A percentile compares a stretch with the other conserved stretches of the same genome.
Conservation (phyloP, 306 rosid species). For the Rosa multiflora region DNA sequence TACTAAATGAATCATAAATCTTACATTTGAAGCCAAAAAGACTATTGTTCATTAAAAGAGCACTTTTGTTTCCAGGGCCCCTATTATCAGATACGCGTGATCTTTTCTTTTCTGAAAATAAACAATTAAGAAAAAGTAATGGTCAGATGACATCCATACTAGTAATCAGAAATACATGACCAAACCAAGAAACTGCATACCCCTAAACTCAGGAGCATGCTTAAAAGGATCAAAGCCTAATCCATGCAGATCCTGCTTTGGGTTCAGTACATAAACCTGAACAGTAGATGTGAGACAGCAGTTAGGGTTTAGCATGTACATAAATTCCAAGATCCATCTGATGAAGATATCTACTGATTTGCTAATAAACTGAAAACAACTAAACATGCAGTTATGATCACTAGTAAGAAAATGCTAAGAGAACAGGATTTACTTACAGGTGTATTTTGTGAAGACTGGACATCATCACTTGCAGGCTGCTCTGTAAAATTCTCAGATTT, state of each 20-base stretch:
- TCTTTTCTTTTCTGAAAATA: slow-evolving; percentile 64
- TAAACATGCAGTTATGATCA: neutral
- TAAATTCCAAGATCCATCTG: neutral
- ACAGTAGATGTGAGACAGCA: slow-evolving; percentile 26
- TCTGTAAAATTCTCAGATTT: slow-evolving; percentile 37
- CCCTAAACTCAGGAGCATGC: slow-evolving; percentile 98
- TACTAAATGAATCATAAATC: slow-evolving; percentile 35
- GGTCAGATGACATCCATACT: slow-evolving; percentile 8
- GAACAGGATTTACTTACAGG: slow-evolving; percentile 53
- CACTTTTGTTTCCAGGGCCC: slow-evolving; percentile 46
- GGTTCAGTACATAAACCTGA: slow-evolving; percentile 72
- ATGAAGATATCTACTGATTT: neutral
- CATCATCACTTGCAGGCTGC: slow-evolving; percentile 49
- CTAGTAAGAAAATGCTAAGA: neutral
- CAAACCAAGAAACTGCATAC: slow-evolving; percentile 37
- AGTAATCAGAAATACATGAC: neutral
- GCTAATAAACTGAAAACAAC: neutral
- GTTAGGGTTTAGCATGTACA: neutral
- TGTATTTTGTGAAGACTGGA: slow-evolving; percentile 58
- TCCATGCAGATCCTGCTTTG: slow-evolving; percentile 90
- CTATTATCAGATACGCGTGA: slow-evolving; percentile 51
- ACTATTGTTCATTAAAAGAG: slow-evolving; percentile 46
- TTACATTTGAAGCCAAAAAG: slow-evolving; percentile 86
- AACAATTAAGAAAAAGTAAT: neutral
- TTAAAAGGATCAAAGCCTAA: slow-evolving; percentile 97